Evolutionary conservation across 2,329 filamentous ascomycete species (phyloP).

Genomic region (Nemania sp.): DNA sequence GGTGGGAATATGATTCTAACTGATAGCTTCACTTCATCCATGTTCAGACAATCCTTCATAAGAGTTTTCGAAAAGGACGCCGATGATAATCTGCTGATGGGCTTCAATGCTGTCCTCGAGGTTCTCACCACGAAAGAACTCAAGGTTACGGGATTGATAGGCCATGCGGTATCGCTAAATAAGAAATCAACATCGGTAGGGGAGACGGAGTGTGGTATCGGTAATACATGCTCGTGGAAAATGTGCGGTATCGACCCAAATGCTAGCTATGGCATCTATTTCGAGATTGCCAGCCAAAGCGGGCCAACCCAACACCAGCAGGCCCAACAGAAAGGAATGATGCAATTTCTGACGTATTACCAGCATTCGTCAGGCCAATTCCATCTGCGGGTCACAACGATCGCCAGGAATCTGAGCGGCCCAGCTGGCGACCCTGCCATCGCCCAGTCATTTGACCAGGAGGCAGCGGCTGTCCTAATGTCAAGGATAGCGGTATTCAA

Average conservation of each 20-base stretch:
- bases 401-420: slow-evolving; percentile 87
- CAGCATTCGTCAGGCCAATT: slow-evolving; percentile 96
- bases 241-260: slow-evolving; percentile 98
- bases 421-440: slow-evolving; percentile 93
- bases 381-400: slow-evolving; percentile 92
- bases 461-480: slow-evolving; percentile 97
- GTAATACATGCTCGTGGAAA: slow-evolving; percentile 99
- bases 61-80: slow-evolving; percentile 96
- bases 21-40: slow-evolving; percentile 97
- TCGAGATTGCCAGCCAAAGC: slow-evolving; percentile 94
- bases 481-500: slow-evolving; percentile 99
- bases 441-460: slow-evolving; percentile 96
- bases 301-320: slow-evolving; percentile 84
- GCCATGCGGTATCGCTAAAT: slow-evolving; percentile 93
- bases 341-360: slow-evolving; percentile 98
- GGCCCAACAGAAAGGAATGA: slow-evolving; percentile 87
- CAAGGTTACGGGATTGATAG: slow-evolving; percentile 96
- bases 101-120: slow-evolving; percentile 94
- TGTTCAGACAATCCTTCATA: slow-evolving; percentile 99
- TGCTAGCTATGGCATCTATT: slow-evolving; percentile 94
- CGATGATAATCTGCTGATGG: slow-evolving; percentile 94
- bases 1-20: slow-evolving; percentile 98
- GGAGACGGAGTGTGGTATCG: slow-evolving; percentile 97
- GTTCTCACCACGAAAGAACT: slow-evolving; percentile 97
- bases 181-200: slow-evolving; percentile 97